phyloP scores from a whole-genome alignment of 1,284 basidiomycete species.

The Papiliotrema laurentii region DNA sequence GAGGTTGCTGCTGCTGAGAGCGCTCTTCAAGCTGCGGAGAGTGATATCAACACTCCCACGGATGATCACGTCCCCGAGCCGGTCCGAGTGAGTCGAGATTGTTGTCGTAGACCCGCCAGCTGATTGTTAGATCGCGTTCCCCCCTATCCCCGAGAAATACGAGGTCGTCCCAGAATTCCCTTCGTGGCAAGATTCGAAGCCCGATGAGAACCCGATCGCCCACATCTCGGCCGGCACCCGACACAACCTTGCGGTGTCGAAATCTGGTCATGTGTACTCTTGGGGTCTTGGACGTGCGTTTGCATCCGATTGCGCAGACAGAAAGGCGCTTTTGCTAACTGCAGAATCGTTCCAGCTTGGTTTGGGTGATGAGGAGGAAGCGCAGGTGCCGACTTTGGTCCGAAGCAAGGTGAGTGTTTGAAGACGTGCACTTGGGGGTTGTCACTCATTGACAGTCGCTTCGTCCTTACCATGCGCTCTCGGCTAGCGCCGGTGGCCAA shows the following conservation, averaged over 20 bases:
- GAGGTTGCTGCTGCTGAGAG: conserved; percentile 35
- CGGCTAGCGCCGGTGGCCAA: conserved; percentile 51
- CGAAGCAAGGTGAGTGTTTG: conserved; percentile 54
- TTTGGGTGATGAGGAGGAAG: conserved; percentile 48
- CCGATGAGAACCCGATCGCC: conserved; percentile 60
- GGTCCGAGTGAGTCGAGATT: conserved; percentile 37
- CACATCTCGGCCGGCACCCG: conserved; percentile 72
- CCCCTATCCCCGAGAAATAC: conserved; percentile 50
- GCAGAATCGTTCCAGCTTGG: conserved; percentile 48
- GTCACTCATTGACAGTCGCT: conserved; percentile 16
- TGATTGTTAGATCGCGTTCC: conserved; percentile 58
- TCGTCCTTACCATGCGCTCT: conserved; percentile 48
- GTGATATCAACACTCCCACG: conserved; percentile 52
- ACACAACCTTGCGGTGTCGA: conserved; percentile 76
- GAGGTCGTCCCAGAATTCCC: conserved; percentile 48
- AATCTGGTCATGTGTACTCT: conserved; percentile 70
- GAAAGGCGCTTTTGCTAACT: not conserved
- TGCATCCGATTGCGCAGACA: not conserved
- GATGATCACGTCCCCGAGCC: conserved; percentile 57
- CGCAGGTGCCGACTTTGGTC: conserved; percentile 63
- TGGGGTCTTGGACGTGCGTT: conserved; percentile 73
- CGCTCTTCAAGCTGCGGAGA: conserved; percentile 33
- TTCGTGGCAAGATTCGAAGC: conserved; percentile 45
- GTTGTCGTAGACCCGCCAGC: not conserved
- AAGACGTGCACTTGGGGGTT: not conserved